Conservation (phyloP, 768 basidiomycete species). For the Tephrocybe sp. region DNA sequence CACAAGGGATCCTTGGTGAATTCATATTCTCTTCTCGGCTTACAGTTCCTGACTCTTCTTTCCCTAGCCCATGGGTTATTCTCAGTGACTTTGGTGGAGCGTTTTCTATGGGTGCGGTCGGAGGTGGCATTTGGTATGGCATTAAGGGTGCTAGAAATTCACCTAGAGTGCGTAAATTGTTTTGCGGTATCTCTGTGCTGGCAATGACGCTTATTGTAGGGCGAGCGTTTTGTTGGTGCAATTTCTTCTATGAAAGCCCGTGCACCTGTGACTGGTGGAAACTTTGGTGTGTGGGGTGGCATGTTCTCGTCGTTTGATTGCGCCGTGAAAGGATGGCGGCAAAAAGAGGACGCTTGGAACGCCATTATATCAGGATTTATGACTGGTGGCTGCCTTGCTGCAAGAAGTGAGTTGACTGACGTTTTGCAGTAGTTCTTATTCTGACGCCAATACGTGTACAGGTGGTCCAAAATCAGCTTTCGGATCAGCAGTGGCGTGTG, state of each 20-base stretch:
- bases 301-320: slow-evolving; percentile 99
- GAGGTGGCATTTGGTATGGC: slow-evolving; percentile 98
- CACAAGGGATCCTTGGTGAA: slow-evolving; percentile 89
- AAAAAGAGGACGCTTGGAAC: slow-evolving; percentile 99
- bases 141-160: slow-evolving; percentile 98
- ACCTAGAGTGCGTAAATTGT: slow-evolving; percentile 62
- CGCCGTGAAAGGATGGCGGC: slow-evolving; percentile 93
- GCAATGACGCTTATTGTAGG: slow-evolving; percentile 41
- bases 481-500: slow-evolving; percentile 93
- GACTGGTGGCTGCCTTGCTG: slow-evolving; percentile 95
- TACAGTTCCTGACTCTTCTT: not conserved
- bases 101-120: slow-evolving; percentile 96
- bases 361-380: slow-evolving; percentile 97
- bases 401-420: slow-evolving; percentile 69
- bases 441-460: slow-evolving; percentile 27
- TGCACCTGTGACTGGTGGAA: slow-evolving; percentile 96
- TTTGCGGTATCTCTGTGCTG: not conserved
- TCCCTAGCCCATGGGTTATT: slow-evolving; percentile 90
- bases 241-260: slow-evolving; percentile 96
- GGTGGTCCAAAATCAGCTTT: slow-evolving; percentile 92
- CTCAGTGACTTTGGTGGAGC: slow-evolving; percentile 98
- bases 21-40: not conserved
- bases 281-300: slow-evolving; percentile 95
- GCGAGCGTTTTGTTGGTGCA: slow-evolving; percentile 92
- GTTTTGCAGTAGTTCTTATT: not conserved